Percentiles rank a stretch among this genome's conserved stretches.
These are phyloP conservation scores for Suhomyces bolitotheri DNA, from an alignment of 1,139 yeast species.

Conservation along the genomic window DNA sequence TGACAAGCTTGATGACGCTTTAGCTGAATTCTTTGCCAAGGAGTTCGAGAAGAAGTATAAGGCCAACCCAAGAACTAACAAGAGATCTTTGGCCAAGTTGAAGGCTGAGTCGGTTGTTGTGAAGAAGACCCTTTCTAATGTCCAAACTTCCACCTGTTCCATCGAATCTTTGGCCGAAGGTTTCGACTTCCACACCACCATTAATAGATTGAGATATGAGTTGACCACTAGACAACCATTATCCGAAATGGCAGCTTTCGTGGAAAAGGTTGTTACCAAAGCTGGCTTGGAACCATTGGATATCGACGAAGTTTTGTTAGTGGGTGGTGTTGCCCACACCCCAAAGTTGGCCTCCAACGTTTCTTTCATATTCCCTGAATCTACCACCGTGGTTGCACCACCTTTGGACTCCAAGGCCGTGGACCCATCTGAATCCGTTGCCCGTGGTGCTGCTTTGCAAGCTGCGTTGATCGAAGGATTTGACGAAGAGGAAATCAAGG, in stretches of 20 bases:
- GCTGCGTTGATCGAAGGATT: slow-evolving; percentile 83
- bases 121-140: slow-evolving; percentile 90
- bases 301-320: slow-evolving; percentile 86
- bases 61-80: slow-evolving; percentile 76
- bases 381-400: slow-evolving; percentile 78
- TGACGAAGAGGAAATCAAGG: slow-evolving; percentile 83
- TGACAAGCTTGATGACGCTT: slow-evolving; percentile 73
- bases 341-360: slow-evolving; percentile 86
- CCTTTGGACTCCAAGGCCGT: slow-evolving; percentile 72
- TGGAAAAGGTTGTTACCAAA: slow-evolving; percentile 72
- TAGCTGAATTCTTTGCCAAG: slow-evolving; percentile 82
- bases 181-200: slow-evolving; percentile 85
- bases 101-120: slow-evolving; percentile 80
- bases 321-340: slow-evolving; percentile 91
- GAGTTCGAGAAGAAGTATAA: slow-evolving; percentile 90
- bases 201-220: slow-evolving; percentile 94
- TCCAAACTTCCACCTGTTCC: slow-evolving; percentile 85
- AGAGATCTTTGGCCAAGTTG: slow-evolving; percentile 87
- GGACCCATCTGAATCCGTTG: slow-evolving; percentile 85
- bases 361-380: slow-evolving; percentile 74
- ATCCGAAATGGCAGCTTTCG: slow-evolving; percentile 72
- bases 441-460: slow-evolving; percentile 97
- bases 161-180: slow-evolving; percentile 96
- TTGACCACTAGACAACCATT: slow-evolving; percentile 79
- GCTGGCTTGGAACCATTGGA: slow-evolving; percentile 85